These are phyloP conservation scores for Pulicaria dysenterica DNA, from an alignment of 129 eudicot species.

Conservation along the genomic window DNA sequence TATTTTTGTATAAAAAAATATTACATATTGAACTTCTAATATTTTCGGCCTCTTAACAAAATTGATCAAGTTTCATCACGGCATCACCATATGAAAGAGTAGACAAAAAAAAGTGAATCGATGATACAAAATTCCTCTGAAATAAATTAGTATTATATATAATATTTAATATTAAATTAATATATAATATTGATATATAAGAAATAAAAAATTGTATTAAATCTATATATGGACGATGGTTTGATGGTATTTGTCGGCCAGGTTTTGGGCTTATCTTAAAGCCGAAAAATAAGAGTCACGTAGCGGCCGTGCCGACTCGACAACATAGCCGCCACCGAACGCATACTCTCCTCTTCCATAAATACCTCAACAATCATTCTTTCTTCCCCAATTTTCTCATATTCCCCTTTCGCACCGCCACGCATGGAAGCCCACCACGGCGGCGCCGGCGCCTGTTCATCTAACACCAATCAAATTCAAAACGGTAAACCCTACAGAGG, in stretches of 20 bases:
- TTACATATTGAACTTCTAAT: no score
- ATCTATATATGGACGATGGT: no score
- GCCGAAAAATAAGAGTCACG: slow-evolving; percentile 27
- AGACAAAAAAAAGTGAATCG: no score
- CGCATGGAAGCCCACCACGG: slow-evolving; percentile 25
- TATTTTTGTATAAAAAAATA: no score
- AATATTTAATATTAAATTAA: no score
- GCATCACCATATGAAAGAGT: no score
- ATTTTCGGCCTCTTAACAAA: no score
- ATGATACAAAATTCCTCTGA: no score
- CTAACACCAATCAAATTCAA: slow-evolving; percentile 32
- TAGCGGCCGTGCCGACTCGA: slow-evolving; percentile 54
- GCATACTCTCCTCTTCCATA: slow-evolving; percentile 26
- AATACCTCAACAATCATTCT: slow-evolving; percentile 9
- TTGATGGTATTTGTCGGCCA: slow-evolving; percentile 49
- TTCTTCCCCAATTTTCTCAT: slow-evolving; percentile 8
- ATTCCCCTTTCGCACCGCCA: background rate
- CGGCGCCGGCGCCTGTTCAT: slow-evolving; percentile 9
- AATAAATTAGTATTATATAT: no score
- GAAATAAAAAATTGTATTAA: no score
- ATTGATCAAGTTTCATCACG: no score
- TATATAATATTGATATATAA: no score
- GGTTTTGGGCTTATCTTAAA: slow-evolving; percentile 41
- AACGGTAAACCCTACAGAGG: slow-evolving; percentile 68
- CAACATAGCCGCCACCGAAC: slow-evolving; percentile 42